A percentile compares a stretch with the other conserved stretches of the same genome.
These are phyloP conservation scores for Penicillium janthinellum DNA, from an alignment of 2,329 filamentous ascomycete species.

Conservation along the genomic window DNA sequence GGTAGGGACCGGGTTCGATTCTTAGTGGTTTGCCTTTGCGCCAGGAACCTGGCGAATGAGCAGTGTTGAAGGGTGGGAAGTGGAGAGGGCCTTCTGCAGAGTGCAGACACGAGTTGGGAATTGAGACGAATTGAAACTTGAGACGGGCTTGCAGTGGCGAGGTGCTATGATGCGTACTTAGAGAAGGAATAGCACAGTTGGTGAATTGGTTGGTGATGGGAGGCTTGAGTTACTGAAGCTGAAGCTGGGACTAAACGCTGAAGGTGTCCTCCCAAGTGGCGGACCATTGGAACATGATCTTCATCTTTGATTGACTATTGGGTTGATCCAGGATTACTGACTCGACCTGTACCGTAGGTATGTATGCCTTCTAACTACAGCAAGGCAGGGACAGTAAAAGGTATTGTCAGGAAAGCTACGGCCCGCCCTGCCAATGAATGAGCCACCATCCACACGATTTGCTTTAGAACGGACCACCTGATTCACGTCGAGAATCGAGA, in stretches of 20 bases:
- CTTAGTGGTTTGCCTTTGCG: conserved; percentile 3
- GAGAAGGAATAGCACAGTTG: too few species aligned
- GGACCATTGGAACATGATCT: background rate
- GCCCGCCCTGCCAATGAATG: too few species aligned
- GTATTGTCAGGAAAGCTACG: too few species aligned
- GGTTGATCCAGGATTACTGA: too few species aligned
- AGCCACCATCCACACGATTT: too few species aligned
- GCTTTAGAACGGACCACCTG: too few species aligned
- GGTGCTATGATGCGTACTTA: background rate
- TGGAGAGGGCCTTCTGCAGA: conserved; percentile 7
- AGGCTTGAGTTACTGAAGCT: background rate
- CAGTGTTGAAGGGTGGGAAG: background rate
- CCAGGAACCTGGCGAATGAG: conserved; percentile 20
- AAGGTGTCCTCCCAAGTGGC: background rate
- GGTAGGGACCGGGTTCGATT: background rate
- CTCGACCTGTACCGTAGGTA: too few species aligned
- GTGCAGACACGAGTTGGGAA: conserved; percentile 6
- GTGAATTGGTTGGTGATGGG: background rate
- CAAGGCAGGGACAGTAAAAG: too few species aligned
- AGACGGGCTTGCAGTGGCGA: background rate
- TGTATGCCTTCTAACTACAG: too few species aligned
- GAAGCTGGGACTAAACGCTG: background rate
- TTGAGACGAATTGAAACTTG: background rate
- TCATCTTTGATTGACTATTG: too few species aligned
- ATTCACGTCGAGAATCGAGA: too few species aligned